phyloP scores from a whole-genome alignment of 257 asterid genomes.

The Parsonsia alboflavescens region DNA sequence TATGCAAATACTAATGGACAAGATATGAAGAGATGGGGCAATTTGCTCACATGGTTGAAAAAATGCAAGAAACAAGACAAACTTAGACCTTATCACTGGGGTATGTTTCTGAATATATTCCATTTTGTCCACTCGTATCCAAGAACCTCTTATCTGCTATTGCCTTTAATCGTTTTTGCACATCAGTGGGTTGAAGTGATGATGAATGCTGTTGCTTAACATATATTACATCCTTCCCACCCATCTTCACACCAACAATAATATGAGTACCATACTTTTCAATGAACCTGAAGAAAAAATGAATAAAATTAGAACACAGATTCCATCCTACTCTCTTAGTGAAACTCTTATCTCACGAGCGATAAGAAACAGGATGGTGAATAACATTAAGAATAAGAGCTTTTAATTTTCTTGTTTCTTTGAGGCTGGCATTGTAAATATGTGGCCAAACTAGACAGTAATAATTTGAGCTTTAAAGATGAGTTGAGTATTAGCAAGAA shows the following conservation, averaged over 20 bases:
- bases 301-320: not conserved
- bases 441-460: not conserved
- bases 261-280: constrained; percentile 90
- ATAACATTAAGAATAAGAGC: not conserved
- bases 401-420: not conserved
- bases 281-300: constrained; percentile 59
- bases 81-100: constrained; percentile 53
- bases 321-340: not conserved
- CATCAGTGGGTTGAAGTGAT: constrained; percentile 74
- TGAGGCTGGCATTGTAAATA: not conserved
- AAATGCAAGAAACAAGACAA: constrained; percentile 6
- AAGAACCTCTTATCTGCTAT: constrained; percentile 84
- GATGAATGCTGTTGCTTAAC: constrained; percentile 95
- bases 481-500: not conserved
- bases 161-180: constrained; percentile 70
- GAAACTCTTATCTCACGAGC: not conserved
- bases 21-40: not conserved
- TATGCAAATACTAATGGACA: not conserved
- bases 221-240: constrained; percentile 90
- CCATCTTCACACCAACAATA: constrained; percentile 94
- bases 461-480: not conserved
- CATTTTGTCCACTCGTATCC: constrained; percentile 50
- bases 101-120: constrained; percentile 35
- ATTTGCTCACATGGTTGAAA: not conserved
- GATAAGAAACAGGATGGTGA: not conserved